Conservation (phyloP, 2,329 filamentous ascomycete species). For the Fusarium continuum region DNA sequence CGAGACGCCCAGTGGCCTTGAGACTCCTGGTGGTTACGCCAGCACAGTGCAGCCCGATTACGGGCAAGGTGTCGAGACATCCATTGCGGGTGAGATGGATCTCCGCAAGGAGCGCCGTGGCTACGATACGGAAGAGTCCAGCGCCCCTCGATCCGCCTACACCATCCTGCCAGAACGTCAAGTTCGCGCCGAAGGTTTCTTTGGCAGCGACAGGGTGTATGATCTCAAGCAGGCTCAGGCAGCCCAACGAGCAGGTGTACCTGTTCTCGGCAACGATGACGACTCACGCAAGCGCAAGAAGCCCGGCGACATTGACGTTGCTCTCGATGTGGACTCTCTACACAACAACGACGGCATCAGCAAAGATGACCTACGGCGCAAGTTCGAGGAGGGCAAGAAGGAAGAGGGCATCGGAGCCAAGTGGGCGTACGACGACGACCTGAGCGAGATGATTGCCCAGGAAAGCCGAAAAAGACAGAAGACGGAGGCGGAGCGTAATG, state of each 20-base stretch:
- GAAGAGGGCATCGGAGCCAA: conserved; percentile 73
- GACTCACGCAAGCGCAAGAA: conserved; percentile 89
- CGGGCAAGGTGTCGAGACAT: conserved; percentile 74
- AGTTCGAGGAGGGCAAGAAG: conserved; percentile 78
- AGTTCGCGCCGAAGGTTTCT: conserved; percentile 89
- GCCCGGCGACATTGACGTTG: conserved; percentile 92
- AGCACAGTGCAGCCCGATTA: conserved; percentile 86
- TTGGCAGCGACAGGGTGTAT: conserved; percentile 93
- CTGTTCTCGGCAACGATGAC: conserved; percentile 83
- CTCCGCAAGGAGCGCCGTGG: conserved; percentile 84
- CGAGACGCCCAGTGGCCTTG: conserved; percentile 78
- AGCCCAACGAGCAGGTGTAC: conserved; percentile 62
- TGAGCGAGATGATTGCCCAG: conserved; percentile 95
- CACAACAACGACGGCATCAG: conserved; percentile 78
- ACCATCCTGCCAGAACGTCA: conserved; percentile 90
- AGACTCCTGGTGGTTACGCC: conserved; percentile 82
- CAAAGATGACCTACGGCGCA: conserved; percentile 82
- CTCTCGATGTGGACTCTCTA: conserved; percentile 85
- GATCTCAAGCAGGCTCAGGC: conserved; percentile 71
- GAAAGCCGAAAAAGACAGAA: conserved; percentile 92
- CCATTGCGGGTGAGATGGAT: conserved; percentile 86
- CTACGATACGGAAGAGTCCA: conserved; percentile 85
- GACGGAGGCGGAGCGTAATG: conserved; percentile 81
- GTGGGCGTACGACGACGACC: conserved; percentile 83
- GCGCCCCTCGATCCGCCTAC: conserved; percentile 81